These are phyloP conservation scores for Cornus florida DNA, from an alignment of 148 eudicot species.

Conservation along the genomic window DNA sequence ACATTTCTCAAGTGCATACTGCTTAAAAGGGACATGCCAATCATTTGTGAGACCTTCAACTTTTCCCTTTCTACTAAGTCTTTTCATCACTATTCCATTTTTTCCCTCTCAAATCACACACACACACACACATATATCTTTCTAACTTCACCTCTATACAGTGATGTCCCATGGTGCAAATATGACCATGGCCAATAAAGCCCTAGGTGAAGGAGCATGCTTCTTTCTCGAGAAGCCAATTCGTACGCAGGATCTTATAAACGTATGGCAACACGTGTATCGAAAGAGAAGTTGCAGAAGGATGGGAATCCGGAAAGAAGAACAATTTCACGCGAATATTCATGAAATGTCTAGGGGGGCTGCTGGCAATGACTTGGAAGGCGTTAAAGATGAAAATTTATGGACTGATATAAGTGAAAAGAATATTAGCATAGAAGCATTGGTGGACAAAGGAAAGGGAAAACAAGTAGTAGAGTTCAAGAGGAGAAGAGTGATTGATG, in stretches of 20 bases:
- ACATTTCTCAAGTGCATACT: conserved; percentile 15
- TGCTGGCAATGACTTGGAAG: neutral
- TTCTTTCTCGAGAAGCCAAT: conserved; percentile 28
- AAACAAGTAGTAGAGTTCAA: conserved; percentile 4
- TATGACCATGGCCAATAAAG: neutral
- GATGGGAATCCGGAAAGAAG: neutral
- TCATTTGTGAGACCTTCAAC: conserved; percentile 27
- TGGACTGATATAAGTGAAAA: too few relatives aligned
- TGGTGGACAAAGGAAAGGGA: conserved; percentile 4
- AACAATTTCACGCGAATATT: too few relatives aligned
- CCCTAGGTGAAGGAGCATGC: conserved; percentile 25
- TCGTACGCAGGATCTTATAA: conserved; percentile 2
- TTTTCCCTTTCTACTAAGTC: neutral
- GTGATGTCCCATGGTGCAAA: conserved; percentile 27
- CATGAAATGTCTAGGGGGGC: neutral
- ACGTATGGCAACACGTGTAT: conserved; percentile 32
- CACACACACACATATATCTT: neutral
- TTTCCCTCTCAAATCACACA: neutral
- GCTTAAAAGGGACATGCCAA: conserved; percentile 18
- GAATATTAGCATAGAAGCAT: neutral
- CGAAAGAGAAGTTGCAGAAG: conserved; percentile 9
- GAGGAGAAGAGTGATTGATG: neutral
- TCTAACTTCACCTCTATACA: conserved; percentile 4
- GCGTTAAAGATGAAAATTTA: neutral
- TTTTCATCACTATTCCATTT: neutral